Percentiles rank a stretch among this genome's conserved stretches.
Conservation (phyloP, 2,329 filamentous ascomycete species). For the Fusarium robinianum region DNA sequence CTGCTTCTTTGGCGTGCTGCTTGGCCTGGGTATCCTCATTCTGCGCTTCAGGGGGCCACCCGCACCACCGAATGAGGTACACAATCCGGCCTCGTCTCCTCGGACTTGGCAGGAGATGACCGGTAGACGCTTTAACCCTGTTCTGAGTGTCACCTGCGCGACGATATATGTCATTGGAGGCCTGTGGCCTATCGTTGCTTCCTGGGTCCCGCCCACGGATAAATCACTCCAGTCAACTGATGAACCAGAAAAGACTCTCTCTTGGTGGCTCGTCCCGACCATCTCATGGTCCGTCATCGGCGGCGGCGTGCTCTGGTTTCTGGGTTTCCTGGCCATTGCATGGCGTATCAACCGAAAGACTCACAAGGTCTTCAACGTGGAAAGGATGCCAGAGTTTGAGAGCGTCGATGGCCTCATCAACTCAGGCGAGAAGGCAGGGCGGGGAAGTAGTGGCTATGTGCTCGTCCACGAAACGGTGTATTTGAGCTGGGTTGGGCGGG, state of each 20-base stretch:
- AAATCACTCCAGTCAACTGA: no score
- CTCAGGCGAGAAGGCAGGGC: slow-evolving; percentile 20
- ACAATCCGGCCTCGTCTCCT: slow-evolving; percentile 17
- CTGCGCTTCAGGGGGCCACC: slow-evolving; percentile 43
- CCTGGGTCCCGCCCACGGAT: slow-evolving; percentile 40
- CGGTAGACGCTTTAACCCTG: slow-evolving; percentile 38
- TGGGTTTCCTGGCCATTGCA: slow-evolving; percentile 42
- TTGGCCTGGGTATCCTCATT: slow-evolving; percentile 44
- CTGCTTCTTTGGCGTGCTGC: slow-evolving; percentile 42
- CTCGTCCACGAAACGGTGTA: slow-evolving; percentile 46
- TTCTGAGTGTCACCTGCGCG: slow-evolving; percentile 39
- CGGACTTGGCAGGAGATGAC: slow-evolving; percentile 41
- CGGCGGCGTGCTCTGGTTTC: slow-evolving; percentile 39
- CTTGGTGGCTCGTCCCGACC: slow-evolving; percentile 41
- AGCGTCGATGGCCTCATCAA: slow-evolving; percentile 24
- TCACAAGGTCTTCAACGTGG: slow-evolving; percentile 42
- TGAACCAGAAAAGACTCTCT: slow-evolving; percentile 10
- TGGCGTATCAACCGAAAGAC: slow-evolving; percentile 36
- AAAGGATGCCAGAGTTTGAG: slow-evolving; percentile 44
- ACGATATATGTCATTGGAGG: slow-evolving; percentile 40
- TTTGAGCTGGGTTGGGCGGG: slow-evolving; percentile 41
- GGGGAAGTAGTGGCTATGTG: slow-evolving; percentile 36
- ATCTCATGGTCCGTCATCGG: slow-evolving; percentile 40
- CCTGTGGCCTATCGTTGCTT: slow-evolving; percentile 40
- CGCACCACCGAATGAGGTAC: slow-evolving; percentile 21